phyloP scores from a whole-genome alignment of 805 yeast species.

The Pichia nakasei region DNA sequence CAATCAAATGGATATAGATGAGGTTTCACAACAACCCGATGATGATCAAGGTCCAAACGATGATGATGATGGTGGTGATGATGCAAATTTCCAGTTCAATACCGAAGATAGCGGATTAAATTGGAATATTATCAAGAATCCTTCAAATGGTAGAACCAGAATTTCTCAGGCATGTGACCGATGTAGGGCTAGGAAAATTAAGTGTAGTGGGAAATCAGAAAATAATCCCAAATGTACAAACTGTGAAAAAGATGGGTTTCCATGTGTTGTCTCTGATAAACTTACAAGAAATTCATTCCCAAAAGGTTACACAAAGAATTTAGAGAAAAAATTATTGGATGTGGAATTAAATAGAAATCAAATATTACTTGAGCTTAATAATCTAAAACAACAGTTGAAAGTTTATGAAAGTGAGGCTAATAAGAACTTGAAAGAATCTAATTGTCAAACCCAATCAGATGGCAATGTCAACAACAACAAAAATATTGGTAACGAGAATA shows the following conservation, averaged over 20 bases:
- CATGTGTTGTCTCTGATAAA: slow-evolving; percentile 65
- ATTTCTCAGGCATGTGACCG: slow-evolving; percentile 79
- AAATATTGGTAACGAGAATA: background rate
- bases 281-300: slow-evolving; percentile 72
- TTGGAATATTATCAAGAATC: slow-evolving; percentile 30
- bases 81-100: too few species aligned
- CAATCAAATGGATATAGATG: too few species aligned
- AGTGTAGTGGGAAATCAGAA: slow-evolving; percentile 57
- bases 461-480: background rate
- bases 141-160: slow-evolving; percentile 33
- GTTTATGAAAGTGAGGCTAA: background rate
- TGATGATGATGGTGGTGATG: too few species aligned
- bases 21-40: too few species aligned
- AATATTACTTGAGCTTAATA: slow-evolving; percentile 29
- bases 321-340: slow-evolving; percentile 53
- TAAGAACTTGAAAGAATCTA: background rate
- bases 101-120: background rate
- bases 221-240: slow-evolving; percentile 51
- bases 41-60: too few species aligned
- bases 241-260: slow-evolving; percentile 55
- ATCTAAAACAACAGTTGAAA: slow-evolving; percentile 15
- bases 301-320: slow-evolving; percentile 69
- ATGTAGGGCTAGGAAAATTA: slow-evolving; percentile 67
- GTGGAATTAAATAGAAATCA: slow-evolving; percentile 48
- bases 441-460: background rate